Base-by-base conservation (phyloP, 805 yeast species). In the Cyberlindnera meyerae region DNA sequence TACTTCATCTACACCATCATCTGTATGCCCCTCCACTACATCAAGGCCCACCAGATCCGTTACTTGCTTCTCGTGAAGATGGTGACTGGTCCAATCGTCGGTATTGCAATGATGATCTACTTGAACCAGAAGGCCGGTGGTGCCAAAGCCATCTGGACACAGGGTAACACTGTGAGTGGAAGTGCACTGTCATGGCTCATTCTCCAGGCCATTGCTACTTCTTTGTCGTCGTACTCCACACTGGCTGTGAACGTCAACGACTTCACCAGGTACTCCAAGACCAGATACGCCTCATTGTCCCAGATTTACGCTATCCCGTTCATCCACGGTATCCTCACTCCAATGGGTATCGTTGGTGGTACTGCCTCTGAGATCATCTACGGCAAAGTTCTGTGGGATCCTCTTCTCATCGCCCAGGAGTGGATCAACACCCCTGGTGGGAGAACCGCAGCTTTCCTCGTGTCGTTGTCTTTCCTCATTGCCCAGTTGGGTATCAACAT, bases 401-500 rank as follows among this genome's bases (percentile, higher is more conserved):
- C 51, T 22, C 33, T 47, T 14, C 31, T 37, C 28, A 22, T 39
- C 37, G 45, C 44, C 11, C 40, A 44, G 42, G 26, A 41, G 25
- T 39, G 47, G 45, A 37, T 36, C 20, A 33, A 39, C 33, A 40
- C 49, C 6, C 36, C 51, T 3, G 81, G 88, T 16, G 73, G 78
- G 37, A 66, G 94, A 40, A 85, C 79, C 9, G 94, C 90, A 45
- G 90, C 79, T 5, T 84, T 83, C 56, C 66, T 85, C 37, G 76
- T 83, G 48, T 67, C 85, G 3, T 62, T 73, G 29, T 80, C 79
- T 0, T 81, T 84, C 57, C 79, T 82, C 12, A 62, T 81, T 47
- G 85, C 87, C 28, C 89, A 82, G 61, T 61, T 82, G 38, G 89
- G 87, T 54, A 79, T 85, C 16, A 83, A 83, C 55, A 73, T 82